Percentiles rank a stretch among this genome's conserved stretches.
These are phyloP conservation scores for Ceratocystis destructans DNA, from an alignment of 2,329 filamentous ascomycete species.

Conservation along the genomic window DNA sequence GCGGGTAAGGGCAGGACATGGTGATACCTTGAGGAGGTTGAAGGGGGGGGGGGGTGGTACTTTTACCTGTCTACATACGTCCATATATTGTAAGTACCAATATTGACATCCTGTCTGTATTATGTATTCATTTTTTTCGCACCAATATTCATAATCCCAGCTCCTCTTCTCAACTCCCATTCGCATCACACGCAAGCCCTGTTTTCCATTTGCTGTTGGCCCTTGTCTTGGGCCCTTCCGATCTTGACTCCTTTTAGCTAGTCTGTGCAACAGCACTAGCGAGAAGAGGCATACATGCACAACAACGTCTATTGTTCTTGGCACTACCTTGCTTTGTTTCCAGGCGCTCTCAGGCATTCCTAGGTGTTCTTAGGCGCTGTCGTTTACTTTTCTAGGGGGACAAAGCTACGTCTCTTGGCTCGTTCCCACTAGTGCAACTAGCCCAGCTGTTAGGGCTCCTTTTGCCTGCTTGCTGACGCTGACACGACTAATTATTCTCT, in stretches of 20 bases:
- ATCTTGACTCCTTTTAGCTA: constrained; percentile 7
- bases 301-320: constrained; percentile 10
- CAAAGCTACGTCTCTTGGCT: no score
- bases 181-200: not conserved
- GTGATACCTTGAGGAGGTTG: not conserved
- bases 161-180: not conserved
- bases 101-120: not conserved
- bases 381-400: not conserved
- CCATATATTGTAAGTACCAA: no score
- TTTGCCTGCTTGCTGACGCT: not conserved
- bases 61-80: not conserved
- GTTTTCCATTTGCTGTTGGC: not conserved
- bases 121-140: not conserved
- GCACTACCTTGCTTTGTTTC: not conserved
- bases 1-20: not conserved
- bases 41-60: not conserved
- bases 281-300: not conserved
- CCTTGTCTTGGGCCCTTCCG: constrained; percentile 1
- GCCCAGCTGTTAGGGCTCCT: not conserved
- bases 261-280: constrained; percentile 8
- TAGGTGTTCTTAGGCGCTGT: not conserved
- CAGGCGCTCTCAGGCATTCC: not conserved
- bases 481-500: not conserved
- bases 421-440: not conserved
- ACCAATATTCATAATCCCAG: not conserved